A percentile compares a stretch with the other conserved stretches of the same genome.
Evolutionary conservation across 148 eudicot species (phyloP).

Genomic region (Silene latifolia): DNA sequence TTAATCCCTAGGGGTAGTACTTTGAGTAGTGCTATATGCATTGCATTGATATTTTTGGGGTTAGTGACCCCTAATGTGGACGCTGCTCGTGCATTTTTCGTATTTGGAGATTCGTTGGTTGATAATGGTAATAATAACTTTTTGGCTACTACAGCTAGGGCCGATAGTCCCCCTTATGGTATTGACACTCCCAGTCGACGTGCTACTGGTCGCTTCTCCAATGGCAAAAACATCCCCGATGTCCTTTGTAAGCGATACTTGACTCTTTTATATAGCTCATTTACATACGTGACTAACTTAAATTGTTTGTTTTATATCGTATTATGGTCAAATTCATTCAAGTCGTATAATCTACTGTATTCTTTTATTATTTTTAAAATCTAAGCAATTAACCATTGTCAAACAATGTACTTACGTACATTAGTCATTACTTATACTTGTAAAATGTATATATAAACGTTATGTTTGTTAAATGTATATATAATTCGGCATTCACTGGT

Average conservation of each 20-base stretch:
- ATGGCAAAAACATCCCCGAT: slow-evolving; percentile 64
- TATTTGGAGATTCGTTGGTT: slow-evolving; percentile 76
- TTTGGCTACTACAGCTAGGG: slow-evolving; percentile 61
- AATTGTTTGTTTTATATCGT: too few species aligned
- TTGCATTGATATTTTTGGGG: slow-evolving; percentile 6
- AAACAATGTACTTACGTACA: too few species aligned
- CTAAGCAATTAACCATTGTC: too few species aligned
- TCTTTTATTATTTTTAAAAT: too few species aligned
- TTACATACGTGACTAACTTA: too few species aligned
- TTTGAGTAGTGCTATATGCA: slow-evolving; percentile 4
- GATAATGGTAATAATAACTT: slow-evolving; percentile 82
- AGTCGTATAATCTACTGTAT: too few species aligned
- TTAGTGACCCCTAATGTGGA: slow-evolving; percentile 20
- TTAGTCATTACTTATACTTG: too few species aligned
- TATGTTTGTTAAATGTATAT: too few species aligned
- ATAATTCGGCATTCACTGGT: too few species aligned
- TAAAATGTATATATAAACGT: too few species aligned
- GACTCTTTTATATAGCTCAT: background rate
- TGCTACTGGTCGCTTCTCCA: slow-evolving; percentile 77
- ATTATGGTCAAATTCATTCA: too few species aligned
- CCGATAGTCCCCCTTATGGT: slow-evolving; percentile 70
- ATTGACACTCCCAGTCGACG: slow-evolving; percentile 58
- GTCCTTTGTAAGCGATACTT: slow-evolving; percentile 44
- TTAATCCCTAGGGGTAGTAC: background rate
- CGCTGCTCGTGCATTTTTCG: slow-evolving; percentile 63